These are phyloP conservation scores for Ceratocystis colombiana DNA, from an alignment of 2,329 filamentous ascomycete species.

Conservation along the genomic window DNA sequence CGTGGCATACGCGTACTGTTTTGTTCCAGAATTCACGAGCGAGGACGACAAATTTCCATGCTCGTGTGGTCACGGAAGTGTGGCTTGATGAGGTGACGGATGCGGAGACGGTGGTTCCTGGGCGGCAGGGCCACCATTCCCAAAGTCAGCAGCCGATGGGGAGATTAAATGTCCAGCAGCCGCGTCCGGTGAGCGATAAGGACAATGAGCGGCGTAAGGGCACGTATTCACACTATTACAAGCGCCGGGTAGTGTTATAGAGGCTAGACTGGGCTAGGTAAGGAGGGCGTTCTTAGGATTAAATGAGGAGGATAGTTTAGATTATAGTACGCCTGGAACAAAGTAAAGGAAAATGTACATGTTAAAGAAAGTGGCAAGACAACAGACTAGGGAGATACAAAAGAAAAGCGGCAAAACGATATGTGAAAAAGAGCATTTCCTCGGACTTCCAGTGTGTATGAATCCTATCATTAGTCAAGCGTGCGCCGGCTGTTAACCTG, in stretches of 20 bases:
- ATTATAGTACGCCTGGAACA: no score
- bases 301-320: no score
- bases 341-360: no score
- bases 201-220: not conserved
- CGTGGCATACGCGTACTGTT: constrained; percentile 34
- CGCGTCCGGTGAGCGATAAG: not conserved
- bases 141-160: not conserved
- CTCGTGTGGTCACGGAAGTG: constrained; percentile 18
- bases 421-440: no score
- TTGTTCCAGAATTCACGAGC: constrained; percentile 20
- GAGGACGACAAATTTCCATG: constrained; percentile 21
- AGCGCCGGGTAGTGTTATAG: not conserved
- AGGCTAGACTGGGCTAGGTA: not conserved
- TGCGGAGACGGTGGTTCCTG: not conserved
- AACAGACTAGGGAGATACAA: no score
- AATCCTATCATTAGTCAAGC: no score
- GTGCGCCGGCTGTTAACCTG: no score
- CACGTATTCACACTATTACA: constrained; percentile 18
- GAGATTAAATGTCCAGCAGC: not conserved
- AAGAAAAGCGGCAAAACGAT: no score
- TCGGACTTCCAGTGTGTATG: no score
- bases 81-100: constrained; percentile 19
- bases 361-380: no score
- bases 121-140: no score
- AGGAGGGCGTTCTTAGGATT: not conserved